Base-by-base conservation (phyloP, 2,329 filamentous ascomycete genomes). In the Alternaria gaisen region DNA sequence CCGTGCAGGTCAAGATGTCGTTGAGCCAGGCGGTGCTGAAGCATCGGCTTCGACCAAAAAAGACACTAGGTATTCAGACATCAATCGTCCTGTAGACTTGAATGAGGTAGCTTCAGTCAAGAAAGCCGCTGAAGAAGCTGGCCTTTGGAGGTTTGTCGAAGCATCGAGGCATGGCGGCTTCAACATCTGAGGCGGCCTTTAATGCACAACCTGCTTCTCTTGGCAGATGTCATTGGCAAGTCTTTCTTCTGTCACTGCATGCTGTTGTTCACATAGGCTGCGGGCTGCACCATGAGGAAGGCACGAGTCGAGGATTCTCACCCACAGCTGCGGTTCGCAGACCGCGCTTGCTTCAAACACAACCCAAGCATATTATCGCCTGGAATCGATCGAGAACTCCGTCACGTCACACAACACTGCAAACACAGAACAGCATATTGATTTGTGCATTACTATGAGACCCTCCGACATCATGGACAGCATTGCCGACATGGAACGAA, bases 91-190 rank as follows among this genome's bases (percentile, higher is more conserved):
- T 14, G 85, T 92, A 4, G 86, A 81, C 2, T 79, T 84, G 36
- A 82, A 87, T 2, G 92, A 96, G 75, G 79, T 94, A 8, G 86
- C 85, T 0, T 82, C 81, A 5, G 90, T 94, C 2, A 84, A 86
- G 56, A 83, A 84, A 66, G 91, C 90, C 3, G 92, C 92, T 0
- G 84, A 88, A 68, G 82, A 86, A 38, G 90, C 89, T 44, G 91
- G 92, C 0, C 79, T 95, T 18, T 95, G 91, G 92, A 83, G 92
- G 20, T 92, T 95, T 74, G 88, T 90, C 60, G 91, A 95, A 62
- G 81, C 82, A 50, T 83, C 85, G 52, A 82, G 84, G 63, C 83
- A 88, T 68, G 83, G 83, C 43, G 84, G 84, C 14, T 88, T 87
- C 74, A 86, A 83, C 46, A 80, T 82, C 12, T 77, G 65, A 76